phyloP scores from a whole-genome alignment of 2,329 filamentous ascomycete species.

The Colletotrichum caudatum region DNA sequence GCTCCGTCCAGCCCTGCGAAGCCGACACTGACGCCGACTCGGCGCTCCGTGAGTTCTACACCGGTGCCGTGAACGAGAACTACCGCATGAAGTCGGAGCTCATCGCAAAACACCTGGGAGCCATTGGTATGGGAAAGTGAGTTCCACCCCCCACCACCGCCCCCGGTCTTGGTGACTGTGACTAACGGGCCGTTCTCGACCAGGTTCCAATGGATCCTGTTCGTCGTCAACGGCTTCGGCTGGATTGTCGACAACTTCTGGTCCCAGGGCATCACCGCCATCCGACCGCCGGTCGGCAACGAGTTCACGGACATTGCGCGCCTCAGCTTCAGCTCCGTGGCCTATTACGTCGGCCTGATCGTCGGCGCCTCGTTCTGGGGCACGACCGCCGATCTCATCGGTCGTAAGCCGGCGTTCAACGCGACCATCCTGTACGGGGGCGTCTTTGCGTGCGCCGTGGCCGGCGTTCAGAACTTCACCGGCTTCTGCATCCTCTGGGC shows the following conservation, averaged over 20 bases:
- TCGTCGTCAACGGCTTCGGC: conserved; percentile 60
- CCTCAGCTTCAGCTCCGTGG: conserved; percentile 52
- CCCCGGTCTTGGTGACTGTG: too few species aligned
- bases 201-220: conserved; percentile 57
- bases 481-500: conserved; percentile 68
- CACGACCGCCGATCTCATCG: conserved; percentile 55
- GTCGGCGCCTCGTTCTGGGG: conserved; percentile 61
- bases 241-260: conserved; percentile 60
- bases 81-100: conserved; percentile 52
- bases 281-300: conserved; percentile 50
- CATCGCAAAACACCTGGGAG: conserved; percentile 46
- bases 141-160: conserved; percentile 21
- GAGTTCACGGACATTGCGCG: conserved; percentile 51
- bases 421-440: conserved; percentile 57
- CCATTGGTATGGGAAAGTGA: conserved; percentile 53
- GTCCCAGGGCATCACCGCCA: conserved; percentile 52
- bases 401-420: conserved; percentile 60
- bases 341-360: conserved; percentile 57
- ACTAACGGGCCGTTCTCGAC: not conserved
- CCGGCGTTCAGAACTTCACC: conserved; percentile 68
- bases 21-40: conserved; percentile 45
- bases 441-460: conserved; percentile 69
- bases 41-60: conserved; percentile 53
- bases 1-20: conserved; percentile 30
- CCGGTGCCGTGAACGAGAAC: conserved; percentile 47